Base-by-base conservation (phyloP, 2,329 filamentous ascomycete species). In the Aspergillus cejpii region DNA sequence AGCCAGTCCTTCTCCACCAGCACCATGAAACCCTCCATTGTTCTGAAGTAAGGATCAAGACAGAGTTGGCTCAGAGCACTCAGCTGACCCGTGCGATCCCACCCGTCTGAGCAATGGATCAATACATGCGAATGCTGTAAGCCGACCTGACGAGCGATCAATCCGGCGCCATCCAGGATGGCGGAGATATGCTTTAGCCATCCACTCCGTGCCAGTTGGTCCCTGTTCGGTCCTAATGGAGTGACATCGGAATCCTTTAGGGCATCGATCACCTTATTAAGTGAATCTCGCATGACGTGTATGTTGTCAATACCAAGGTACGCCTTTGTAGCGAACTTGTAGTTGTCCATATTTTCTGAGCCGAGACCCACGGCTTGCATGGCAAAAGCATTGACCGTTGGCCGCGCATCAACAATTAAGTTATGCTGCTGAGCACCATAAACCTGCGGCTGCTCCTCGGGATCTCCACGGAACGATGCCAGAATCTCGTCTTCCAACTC, bases 241-340 rank as follows among this genome's bases (percentile, higher is more conserved):
- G 87, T 86, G 21, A 96, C 77, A 64, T 98, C 92, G 2, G 89
- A 87, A 56, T 97, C 91, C 62, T 94, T 96, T 59, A 98, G 73
- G 2, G 88, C 85, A 51, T 94, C 90, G 42, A 96, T 76, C 15
- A 98, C 85, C 55, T 84, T 91, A 56, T 85, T 83, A 26, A 98
- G 74, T 1, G 91, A 97, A 50, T 85, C 85, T 45, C 92, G 80
- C 92, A 98, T 98, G 50, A 96, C 89, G 61, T 98, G 92, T 48
- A 98, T 97, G 63, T 98, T 98, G 65, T 94, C 91, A 59, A 98
- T 98, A 51, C 87, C 92, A 44, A 98, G 77, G 62, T 94, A 98
- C 23, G 85, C 84, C 67, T 96, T 95, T 47, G 84, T 84, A 12
- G 89, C 88, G 59, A 90, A 91, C 50, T 85, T 87, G 71, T 98